phyloP scores from a whole-genome alignment of 495 filamentous ascomycete genomes.

The Polyplosphaeria fusca region DNA sequence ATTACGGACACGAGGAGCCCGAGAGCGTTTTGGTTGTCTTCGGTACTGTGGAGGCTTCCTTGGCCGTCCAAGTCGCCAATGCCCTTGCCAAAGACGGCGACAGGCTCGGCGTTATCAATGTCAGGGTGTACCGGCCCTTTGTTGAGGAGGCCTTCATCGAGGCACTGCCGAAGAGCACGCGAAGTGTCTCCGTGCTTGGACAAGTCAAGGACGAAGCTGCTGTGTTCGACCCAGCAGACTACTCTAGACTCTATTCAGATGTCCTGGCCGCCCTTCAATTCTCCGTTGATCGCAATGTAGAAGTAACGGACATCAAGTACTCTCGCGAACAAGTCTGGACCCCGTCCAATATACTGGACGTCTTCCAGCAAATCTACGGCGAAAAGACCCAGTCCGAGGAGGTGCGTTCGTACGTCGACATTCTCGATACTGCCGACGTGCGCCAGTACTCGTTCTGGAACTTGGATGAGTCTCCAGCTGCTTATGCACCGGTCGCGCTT shows the following conservation, averaged over 20 bases:
- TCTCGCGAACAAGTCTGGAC: slow-evolving; percentile 76
- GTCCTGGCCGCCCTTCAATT: slow-evolving; percentile 77
- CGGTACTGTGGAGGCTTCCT: slow-evolving; percentile 81
- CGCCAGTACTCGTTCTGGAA: slow-evolving; percentile 96
- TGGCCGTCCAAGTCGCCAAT: slow-evolving; percentile 76
- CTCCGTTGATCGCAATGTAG: slow-evolving; percentile 61
- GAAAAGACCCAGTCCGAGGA: slow-evolving; percentile 49
- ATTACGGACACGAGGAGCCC: slow-evolving; percentile 76
- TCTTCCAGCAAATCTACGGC: slow-evolving; percentile 59
- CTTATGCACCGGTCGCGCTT: slow-evolving; percentile 61
- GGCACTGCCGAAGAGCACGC: slow-evolving; percentile 69
- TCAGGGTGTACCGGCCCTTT: slow-evolving; percentile 91
- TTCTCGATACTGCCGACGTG: slow-evolving; percentile 45
- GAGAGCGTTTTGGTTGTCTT: slow-evolving; percentile 85
- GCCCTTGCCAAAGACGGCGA: slow-evolving; percentile 66
- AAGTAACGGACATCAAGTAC: slow-evolving; percentile 83
- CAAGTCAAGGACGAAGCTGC: slow-evolving; percentile 57
- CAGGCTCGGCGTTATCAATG: slow-evolving; percentile 81
- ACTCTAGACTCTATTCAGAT: slow-evolving; percentile 84
- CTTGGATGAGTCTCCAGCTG: slow-evolving; percentile 67
- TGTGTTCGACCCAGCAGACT: slow-evolving; percentile 64
- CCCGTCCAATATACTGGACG: slow-evolving; percentile 67
- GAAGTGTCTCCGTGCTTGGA: slow-evolving; percentile 65
- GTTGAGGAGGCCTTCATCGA: slow-evolving; percentile 88
- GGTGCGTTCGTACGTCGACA: slow-evolving; percentile 45